phyloP scores from a whole-genome alignment of 164 flowering plant genomes.

The Magnolia kwangsiensis region DNA sequence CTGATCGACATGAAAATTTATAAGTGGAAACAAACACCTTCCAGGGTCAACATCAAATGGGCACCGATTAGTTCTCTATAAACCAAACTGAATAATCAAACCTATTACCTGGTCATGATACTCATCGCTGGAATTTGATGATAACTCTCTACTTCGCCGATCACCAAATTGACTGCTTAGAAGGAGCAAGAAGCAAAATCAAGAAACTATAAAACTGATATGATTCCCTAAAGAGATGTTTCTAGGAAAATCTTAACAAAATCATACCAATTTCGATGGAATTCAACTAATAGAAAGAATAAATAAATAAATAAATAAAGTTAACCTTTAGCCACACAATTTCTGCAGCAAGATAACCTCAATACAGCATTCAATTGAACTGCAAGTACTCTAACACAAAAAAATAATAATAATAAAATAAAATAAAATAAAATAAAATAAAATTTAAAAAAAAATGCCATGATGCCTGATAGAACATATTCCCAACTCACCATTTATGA shows the following conservation, averaged over 20 bases:
- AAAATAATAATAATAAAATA: too few species aligned
- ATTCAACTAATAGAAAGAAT: not conserved
- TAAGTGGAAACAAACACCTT: not conserved
- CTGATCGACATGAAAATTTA: constrained; percentile 26
- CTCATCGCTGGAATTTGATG: constrained; percentile 48
- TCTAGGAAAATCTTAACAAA: not conserved
- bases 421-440: too few species aligned
- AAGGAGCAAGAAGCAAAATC: constrained; percentile 5
- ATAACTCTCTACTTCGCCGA: constrained; percentile 43
- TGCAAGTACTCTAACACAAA: too few species aligned
- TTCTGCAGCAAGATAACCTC: not conserved
- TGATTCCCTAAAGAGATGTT: not conserved
- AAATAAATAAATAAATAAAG: too few species aligned
- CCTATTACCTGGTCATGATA: constrained; percentile 44
- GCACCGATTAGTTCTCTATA: not conserved
- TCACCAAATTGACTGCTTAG: constrained; percentile 38
- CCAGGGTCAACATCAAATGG: not conserved
- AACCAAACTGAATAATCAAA: not conserved
- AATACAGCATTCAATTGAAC: too few species aligned
- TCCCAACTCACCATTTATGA: too few species aligned
- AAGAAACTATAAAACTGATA: not conserved
- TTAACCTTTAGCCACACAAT: not conserved
- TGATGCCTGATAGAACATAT: too few species aligned
- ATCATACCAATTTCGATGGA: not conserved
- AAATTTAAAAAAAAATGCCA: too few species aligned